Conservation (phyloP, 805 yeast genomes). For the Pichia californica region DNA sequence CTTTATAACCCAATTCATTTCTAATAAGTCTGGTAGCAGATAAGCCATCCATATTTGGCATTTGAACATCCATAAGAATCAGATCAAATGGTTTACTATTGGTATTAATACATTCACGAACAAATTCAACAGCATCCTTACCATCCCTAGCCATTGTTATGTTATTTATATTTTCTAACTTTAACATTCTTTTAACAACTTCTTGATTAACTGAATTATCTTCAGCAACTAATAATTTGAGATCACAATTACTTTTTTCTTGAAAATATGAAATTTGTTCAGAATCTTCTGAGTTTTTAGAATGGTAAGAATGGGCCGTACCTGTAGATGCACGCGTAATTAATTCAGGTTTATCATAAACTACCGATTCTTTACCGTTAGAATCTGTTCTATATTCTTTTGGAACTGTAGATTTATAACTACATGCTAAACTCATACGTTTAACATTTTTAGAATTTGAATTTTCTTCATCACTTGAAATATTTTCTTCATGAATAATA, state of each 20-base stretch:
- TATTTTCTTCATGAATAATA: constrained; percentile 3
- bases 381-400: neutral
- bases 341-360: constrained; percentile 38
- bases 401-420: constrained; percentile 4
- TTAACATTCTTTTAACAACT: constrained; percentile 83
- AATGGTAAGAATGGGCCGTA: constrained; percentile 37
- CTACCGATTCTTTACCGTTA: neutral
- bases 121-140: constrained; percentile 71
- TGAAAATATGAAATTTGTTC: neutral
- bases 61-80: constrained; percentile 94
- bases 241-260: neutral
- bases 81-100: constrained; percentile 48
- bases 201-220: constrained; percentile 93
- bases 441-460: neutral
- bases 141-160: constrained; percentile 86
- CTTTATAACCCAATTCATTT: constrained; percentile 46
- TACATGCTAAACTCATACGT: constrained; percentile 10
- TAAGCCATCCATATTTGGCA: constrained; percentile 91
- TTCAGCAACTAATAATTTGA: constrained; percentile 78
- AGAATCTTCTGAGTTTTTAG: constrained; percentile 18
- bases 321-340: constrained; percentile 45
- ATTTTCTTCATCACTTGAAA: neutral
- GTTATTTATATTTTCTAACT: constrained; percentile 68
- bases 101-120: constrained; percentile 40
- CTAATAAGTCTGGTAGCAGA: constrained; percentile 75